Base-by-base conservation (phyloP, 2,329 filamentous ascomycete species). In the Ophiostoma fasciatum region DNA sequence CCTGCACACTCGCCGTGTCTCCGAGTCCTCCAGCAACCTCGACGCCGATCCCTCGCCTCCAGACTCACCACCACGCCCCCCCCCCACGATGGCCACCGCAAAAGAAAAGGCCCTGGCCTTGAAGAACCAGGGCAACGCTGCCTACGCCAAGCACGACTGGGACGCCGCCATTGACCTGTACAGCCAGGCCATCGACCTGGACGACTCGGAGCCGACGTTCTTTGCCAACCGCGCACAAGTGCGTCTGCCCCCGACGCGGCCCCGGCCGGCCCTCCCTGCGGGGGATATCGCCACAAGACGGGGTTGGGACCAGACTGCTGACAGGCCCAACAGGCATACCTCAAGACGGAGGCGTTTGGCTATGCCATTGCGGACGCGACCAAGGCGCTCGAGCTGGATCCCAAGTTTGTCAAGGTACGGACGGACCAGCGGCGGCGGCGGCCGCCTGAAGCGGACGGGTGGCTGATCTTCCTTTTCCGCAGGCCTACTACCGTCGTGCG, bases 201-300 rank as follows among this genome's bases (percentile, higher is more conserved):
- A 94, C 59, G 73, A 79, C 52, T 68, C 80, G 48, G 81, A 96
- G 51, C 82, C 87, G 7, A 81, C 87, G 0, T 96, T 87, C 62
- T 96, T 76, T 62, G 85, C 83, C 49, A 98, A 98, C 62, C 72
- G 90, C 55, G 90, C 90, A 15, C 88, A 94, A 72, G 88, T 94
- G 58, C 44, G 69, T 33, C n/a, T n/a, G n/a, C n/a, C n/a, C n/a
- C n/a, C n/a, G n/a, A n/a, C n/a, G n/a, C n/a, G n/a, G n/a, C n/a
- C n/a, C n/a, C n/a, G n/a, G n/a, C n/a, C n/a, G n/a, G n/a, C n/a
- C n/a, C n/a, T n/a, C n/a, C n/a, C n/a, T n/a, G n/a, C n/a, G n/a
- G n/a, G n/a, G n/a, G n/a, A n/a, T n/a, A n/a, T n/a, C n/a, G n/a
- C n/a, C n/a, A n/a, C n/a, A n/a, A n/a, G n/a, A n/a, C n/a, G n/a